Evolutionary conservation across 768 basidiomycete genomes (phyloP).

Genomic region (Trametes cingulata): DNA sequence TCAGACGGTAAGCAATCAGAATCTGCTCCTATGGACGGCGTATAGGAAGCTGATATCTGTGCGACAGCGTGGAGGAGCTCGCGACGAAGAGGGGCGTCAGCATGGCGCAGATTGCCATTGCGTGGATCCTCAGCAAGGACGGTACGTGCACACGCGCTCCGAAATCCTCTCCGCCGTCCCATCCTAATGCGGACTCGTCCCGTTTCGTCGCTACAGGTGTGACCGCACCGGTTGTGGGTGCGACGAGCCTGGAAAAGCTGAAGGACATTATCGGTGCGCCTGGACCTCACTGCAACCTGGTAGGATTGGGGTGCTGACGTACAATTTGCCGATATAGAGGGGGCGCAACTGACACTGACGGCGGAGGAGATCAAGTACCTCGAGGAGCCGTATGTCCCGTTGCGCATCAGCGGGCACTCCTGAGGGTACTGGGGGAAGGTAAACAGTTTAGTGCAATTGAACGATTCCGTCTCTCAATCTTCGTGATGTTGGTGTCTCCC

Average conservation of each 20-base stretch:
- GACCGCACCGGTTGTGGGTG: slow-evolving; percentile 45
- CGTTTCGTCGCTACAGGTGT: too few relatives aligned
- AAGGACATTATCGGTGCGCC: slow-evolving; percentile 38
- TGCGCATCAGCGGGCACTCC: slow-evolving; percentile 27
- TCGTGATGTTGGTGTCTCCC: too few relatives aligned
- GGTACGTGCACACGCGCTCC: background rate
- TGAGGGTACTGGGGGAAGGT: too few relatives aligned
- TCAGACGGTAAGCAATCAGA: slow-evolving; percentile 23
- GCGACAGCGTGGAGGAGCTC: slow-evolving; percentile 37
- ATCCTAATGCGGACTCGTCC: too few relatives aligned
- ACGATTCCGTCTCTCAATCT: too few relatives aligned
- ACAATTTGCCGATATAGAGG: too few relatives aligned
- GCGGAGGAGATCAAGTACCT: slow-evolving; percentile 59
- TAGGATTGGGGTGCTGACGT: too few relatives aligned
- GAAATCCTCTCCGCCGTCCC: too few relatives aligned
- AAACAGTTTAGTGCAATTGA: too few relatives aligned
- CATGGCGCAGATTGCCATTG: slow-evolving; percentile 45
- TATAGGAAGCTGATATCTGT: too few relatives aligned
- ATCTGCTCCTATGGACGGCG: too few relatives aligned
- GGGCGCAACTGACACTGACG: slow-evolving; percentile 44
- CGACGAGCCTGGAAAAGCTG: slow-evolving; percentile 39
- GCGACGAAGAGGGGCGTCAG: slow-evolving; percentile 41
- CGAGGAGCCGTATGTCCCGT: slow-evolving; percentile 52
- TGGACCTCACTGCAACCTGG: too few relatives aligned
- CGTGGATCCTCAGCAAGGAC: slow-evolving; percentile 36